These are phyloP conservation scores for Xylariaceae sp. DNA, from an alignment of 2,329 filamentous ascomycete species.

Conservation along the genomic window DNA sequence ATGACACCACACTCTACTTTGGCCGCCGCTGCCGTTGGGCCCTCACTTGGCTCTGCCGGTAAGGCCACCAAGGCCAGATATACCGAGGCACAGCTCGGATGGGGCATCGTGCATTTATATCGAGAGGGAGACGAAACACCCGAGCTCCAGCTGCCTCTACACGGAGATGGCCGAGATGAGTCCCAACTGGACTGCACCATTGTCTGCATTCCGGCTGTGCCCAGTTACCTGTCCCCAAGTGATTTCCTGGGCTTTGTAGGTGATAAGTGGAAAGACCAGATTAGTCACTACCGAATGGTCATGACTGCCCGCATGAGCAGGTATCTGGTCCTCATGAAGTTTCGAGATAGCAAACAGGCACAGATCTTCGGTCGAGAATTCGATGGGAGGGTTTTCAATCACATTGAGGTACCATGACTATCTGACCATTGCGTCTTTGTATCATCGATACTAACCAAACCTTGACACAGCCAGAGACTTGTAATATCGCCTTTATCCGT, in stretches of 20 bases:
- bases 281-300: constrained; percentile 93
- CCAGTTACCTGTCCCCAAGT: constrained; percentile 85
- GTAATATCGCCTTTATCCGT: constrained; percentile 91
- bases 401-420: constrained; percentile 65
- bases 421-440: constrained; percentile 14
- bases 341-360: constrained; percentile 70
- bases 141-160: constrained; percentile 39
- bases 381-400: constrained; percentile 91
- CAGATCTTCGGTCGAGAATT: constrained; percentile 78
- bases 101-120: constrained; percentile 93
- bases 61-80: constrained; percentile 80
- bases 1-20: constrained; percentile 40
- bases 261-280: constrained; percentile 76
- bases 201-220: constrained; percentile 89
- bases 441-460: constrained; percentile 19
- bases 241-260: constrained; percentile 92
- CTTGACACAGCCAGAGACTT: constrained; percentile 72
- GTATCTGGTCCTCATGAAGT: constrained; percentile 95
- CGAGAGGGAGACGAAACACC: constrained; percentile 75
- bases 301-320: constrained; percentile 83
- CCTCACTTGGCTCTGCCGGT: constrained; percentile 55
- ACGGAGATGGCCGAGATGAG: constrained; percentile 28
- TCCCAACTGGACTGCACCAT: constrained; percentile 67
- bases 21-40: constrained; percentile 51
- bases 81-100: constrained; percentile 74